Evolutionary conservation across 2,329 filamentous ascomycete genomes (phyloP), one percentile per base, ranked within the genome.

Genomic region (Epichloe sp.): DNA sequence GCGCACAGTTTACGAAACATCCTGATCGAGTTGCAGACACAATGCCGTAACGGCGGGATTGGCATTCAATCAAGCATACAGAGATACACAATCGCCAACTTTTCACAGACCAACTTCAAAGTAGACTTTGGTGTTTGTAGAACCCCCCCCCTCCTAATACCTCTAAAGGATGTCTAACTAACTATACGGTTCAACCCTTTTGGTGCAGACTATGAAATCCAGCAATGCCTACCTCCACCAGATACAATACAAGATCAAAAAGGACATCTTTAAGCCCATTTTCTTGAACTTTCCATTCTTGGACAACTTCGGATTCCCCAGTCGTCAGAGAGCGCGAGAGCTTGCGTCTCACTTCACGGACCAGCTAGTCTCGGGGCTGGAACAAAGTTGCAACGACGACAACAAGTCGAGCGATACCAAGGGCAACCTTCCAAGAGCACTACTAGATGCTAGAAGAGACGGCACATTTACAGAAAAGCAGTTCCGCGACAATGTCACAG

Each of bases 401-500:
- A 48, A 41, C 31, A 48, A 44, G 6, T 6, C 42, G 11, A 14
- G 7, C 8, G 21, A 43, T 31, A 15, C 21, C 10, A 42, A 15
- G 4, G 19, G 15, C 19, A 35, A 23, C 37, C 51, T 64, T 5
- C 56, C 59, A 36, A 48, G 44, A 15, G 52, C 56, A 11, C 55
- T 63, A n/a, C 47, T 62, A n/a, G 51, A 46, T 4, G 61, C 62
- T 4, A 42, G 55, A 34, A 38, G 49, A 7, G 48, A 54, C 4
- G 62, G 63, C 4, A 49, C 51, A 15, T 59, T 63, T 37, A 63
- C 56, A 6, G 64, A 70, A 50, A 62, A 64, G 49, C 67, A 71
- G 48, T 65, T 69, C 53, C 62, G 66, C 15, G 65, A 69, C 47
- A 71, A 71, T 42, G 52, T 68, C 17, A 68, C 67, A 37, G 64